Evolutionary conservation across 805 yeast genomes (phyloP).

Genomic region (Saccharomycopsis sp.): DNA sequence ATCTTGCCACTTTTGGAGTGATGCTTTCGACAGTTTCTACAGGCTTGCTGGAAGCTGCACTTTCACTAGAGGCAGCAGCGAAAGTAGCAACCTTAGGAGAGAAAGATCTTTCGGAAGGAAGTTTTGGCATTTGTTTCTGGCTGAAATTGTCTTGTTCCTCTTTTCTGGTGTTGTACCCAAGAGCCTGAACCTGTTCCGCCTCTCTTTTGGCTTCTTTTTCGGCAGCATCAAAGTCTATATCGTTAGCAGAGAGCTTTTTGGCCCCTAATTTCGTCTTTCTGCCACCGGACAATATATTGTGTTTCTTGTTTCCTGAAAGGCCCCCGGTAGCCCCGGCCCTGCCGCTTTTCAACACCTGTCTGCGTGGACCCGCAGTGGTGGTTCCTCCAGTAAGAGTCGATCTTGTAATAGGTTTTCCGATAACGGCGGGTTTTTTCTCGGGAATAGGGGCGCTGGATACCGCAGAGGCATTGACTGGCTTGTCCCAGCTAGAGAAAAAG

Average conservation of each 20-base stretch:
- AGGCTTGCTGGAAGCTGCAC: conserved; percentile 16
- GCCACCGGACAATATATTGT: conserved; percentile 39
- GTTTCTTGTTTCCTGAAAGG: conserved; percentile 29
- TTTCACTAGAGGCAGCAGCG: conserved; percentile 14
- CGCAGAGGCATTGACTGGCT: conserved; percentile 49
- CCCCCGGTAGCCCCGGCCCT: conserved; percentile 20
- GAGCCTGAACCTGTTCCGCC: conserved; percentile 50
- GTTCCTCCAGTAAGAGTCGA: conserved; percentile 17
- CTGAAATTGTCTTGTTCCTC: conserved; percentile 13
- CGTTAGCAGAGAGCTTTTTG: conserved; percentile 45
- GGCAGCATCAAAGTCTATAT: conserved; percentile 56
- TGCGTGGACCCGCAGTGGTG: conserved; percentile 21
- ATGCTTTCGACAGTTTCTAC: conserved; percentile 37
- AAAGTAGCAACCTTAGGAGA: conserved; percentile 20
- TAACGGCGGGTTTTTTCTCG: conserved; percentile 27
- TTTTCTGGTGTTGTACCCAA: conserved; percentile 38
- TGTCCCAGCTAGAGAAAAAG: conserved; percentile 88
- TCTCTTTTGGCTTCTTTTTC: conserved; percentile 80
- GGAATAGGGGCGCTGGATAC: conserved; percentile 29
- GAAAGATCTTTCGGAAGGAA: conserved; percentile 13
- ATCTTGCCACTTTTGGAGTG: conserved; percentile 67
- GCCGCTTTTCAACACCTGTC: conserved; percentile 20
- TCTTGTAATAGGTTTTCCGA: conserved; percentile 20
- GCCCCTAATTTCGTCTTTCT: conserved; percentile 55
- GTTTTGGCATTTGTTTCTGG: conserved; percentile 2